Base-by-base conservation (phyloP, 1,139 yeast genomes). In the Pichia norvegensis region DNA sequence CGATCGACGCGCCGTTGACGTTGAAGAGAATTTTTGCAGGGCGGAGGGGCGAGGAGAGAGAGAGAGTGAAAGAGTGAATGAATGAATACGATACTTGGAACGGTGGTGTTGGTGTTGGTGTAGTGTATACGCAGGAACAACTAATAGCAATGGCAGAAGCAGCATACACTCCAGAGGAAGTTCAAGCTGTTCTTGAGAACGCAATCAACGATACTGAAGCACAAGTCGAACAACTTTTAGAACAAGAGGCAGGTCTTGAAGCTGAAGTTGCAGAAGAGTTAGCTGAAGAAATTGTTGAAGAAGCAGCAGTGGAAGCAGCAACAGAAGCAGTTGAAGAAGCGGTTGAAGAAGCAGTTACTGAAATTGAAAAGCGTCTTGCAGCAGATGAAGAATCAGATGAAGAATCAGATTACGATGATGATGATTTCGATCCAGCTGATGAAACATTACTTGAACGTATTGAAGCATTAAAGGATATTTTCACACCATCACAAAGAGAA, bases 361-460 rank as follows among this genome's bases (percentile, higher is more conserved):
- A 38, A 3, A 41, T 41, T 39, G 52, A 47, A 36, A 51, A 47
- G 35, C 48, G 51, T 22, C 38, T 48, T 36, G 38, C 22, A 36
- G 42, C 45, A 16, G 60, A 55, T n/a, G 58, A 54, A 33, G 63
- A 54, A 19, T 54, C 49, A 8, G 58, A 51, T 5, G 55, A 51
- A 17, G 58, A 56, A 7, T 56, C 55, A n/a, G 60, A 58, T 17
- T 57, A 56, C 45, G 74, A 70, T 48, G 67, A 69, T 38, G 85
- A 80, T 40, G 95, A 85, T 54, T 87, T 83, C 55, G 92, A 82
- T 62, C 70, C 80, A 57, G 85, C 81, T 59, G 78, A 81, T 60
- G 98, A 92, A 72, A 82, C 97, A 40, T 58, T 94, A 35, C 68
- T 74, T 52, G 98, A 92, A 58, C 84, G 99, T 74, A 67, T 92